Base-by-base conservation (phyloP, 2,329 filamentous ascomycete genomes). In the Apiospora pterosperma region DNA sequence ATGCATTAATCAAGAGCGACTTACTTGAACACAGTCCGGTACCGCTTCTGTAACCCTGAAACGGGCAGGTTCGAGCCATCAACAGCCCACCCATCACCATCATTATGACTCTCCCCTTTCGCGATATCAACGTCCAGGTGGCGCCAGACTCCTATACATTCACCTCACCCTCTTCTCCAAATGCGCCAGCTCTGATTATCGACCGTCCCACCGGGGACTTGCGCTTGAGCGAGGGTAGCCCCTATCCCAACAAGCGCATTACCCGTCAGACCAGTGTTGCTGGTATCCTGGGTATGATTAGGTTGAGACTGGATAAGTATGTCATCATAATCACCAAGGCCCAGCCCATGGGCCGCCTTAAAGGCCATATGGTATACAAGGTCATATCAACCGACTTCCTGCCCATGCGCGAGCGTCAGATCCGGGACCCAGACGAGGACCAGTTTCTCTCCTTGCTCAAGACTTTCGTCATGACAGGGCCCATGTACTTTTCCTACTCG, bases 401-500 rank as follows among this genome's bases (percentile, higher is more conserved):
- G 39, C 94, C 96, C 58, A 88, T 99, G 76, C 93, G 94, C 78
- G 96, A 98, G 80, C 91, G 93, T 69, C 90, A 92, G 69, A 88
- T 98, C 67, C 92, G 92, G 79, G 96, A 99, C 75, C 88, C 90
- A 55, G 96, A 99, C 76, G 96, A 99, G 83, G 95, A 98, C 78
- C 91, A 88, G 71, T 98, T 97, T 78, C 85, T 98, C 63, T 80
- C 84, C 61, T 84, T 98, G 63, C 86, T 99, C 71, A 93, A 93
- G 78, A 88, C 85, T 59, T 89, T 96, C 67, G 85, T 99, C 71
- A 91, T 91, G 76, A 89, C 87, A 14, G 92, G 92, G 0, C 93
- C 95, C 10, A 93, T 98, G 90, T 98, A 97, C 85, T 99, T 97
- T 75, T 98, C 96, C 64, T 99, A 99, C 82, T 95, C 94, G 10